Conservation (phyloP, 169 alveolate species). For the Cryptosporidium ryanae region DNA sequence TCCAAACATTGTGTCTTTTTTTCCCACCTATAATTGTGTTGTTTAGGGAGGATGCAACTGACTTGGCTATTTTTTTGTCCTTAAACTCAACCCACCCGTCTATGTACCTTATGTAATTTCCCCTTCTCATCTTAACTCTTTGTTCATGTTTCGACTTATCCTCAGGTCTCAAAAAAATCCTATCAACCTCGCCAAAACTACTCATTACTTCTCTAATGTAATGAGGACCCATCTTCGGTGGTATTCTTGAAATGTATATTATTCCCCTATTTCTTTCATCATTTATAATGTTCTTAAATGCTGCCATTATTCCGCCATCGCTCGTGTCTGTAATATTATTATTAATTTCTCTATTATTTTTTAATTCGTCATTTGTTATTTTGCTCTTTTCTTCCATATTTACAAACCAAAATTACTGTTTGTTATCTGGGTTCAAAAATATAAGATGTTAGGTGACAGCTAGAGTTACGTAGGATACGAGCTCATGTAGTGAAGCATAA, state of each 20-base stretch:
- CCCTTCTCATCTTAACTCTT: constrained; percentile 79
- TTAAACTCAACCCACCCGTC: constrained; percentile 94
- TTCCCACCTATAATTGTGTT: constrained; percentile 90
- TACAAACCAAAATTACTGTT: too few relatives aligned
- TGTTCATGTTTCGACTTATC: constrained; percentile 78
- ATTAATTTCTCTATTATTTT: not conserved
- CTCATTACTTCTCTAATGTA: constrained; percentile 83
- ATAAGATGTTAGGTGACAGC: too few relatives aligned
- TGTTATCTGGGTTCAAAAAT: too few relatives aligned
- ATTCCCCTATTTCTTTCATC: constrained; percentile 82
- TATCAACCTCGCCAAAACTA: constrained; percentile 83
- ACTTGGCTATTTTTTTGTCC: constrained; percentile 89
- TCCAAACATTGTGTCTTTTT: constrained; percentile 87
- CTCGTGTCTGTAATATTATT: not conserved
- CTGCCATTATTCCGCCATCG: constrained; percentile 27
- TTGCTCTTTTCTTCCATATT: too few relatives aligned
- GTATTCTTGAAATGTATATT: constrained; percentile 86
- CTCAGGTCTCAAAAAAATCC: constrained; percentile 87
- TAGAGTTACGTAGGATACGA: too few relatives aligned
- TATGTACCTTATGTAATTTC: constrained; percentile 79
- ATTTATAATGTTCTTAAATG: constrained; percentile 39
- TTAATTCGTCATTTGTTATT: not conserved
- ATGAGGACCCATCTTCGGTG: constrained; percentile 88
- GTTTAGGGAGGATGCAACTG: constrained; percentile 88
- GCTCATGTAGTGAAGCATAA: too few relatives aligned